These are phyloP conservation scores for Penicillium aurantiogriseum DNA, from an alignment of 2,329 filamentous ascomycete species.

Conservation along the genomic window DNA sequence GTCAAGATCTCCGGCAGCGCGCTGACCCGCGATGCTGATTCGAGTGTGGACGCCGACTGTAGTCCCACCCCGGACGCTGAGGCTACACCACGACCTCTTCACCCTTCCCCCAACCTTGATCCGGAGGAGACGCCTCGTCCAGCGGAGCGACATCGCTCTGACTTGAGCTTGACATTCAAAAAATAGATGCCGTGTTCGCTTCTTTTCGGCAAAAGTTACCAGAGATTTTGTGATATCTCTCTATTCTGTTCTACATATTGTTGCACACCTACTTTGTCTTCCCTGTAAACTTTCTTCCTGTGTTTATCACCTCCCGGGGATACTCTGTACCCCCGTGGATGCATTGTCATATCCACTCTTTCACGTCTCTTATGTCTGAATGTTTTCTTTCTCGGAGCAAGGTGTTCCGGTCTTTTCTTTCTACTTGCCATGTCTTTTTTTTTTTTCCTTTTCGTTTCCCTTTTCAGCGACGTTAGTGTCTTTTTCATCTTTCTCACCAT, in stretches of 20 bases:
- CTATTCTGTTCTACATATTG: conserved; percentile 16
- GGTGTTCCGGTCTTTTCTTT: conserved; percentile 18
- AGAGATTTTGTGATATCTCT: conserved; percentile 6
- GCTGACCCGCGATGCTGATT: conserved; percentile 9
- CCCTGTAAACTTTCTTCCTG: conserved; percentile 18
- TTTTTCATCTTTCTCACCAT: not conserved
- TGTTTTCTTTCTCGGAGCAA: conserved; percentile 17
- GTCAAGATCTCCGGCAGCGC: conserved; percentile 11
- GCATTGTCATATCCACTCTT: conserved; percentile 18
- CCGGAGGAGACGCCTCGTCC: conserved; percentile 29
- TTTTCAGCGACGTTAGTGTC: not conserved
- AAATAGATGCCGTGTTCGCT: conserved; percentile 5
- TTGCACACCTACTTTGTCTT: conserved; percentile 15
- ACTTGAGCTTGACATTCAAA: conserved; percentile 8
- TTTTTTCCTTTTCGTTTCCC: not conserved
- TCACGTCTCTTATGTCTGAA: conserved; percentile 29
- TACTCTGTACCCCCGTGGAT: conserved; percentile 14
- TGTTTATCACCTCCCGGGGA: conserved; percentile 10
- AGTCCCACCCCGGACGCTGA: conserved; percentile 31
- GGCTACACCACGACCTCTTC: conserved; percentile 34
- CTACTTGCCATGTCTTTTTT: not conserved
- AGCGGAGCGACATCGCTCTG: conserved; percentile 23
- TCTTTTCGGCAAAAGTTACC: not conserved
- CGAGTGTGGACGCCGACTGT: conserved; percentile 19
- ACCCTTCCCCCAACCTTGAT: conserved; percentile 29